These are phyloP conservation scores for Phaseolus coccineus DNA, from an alignment of 331 rosid genomes.

Conservation along the genomic window DNA sequence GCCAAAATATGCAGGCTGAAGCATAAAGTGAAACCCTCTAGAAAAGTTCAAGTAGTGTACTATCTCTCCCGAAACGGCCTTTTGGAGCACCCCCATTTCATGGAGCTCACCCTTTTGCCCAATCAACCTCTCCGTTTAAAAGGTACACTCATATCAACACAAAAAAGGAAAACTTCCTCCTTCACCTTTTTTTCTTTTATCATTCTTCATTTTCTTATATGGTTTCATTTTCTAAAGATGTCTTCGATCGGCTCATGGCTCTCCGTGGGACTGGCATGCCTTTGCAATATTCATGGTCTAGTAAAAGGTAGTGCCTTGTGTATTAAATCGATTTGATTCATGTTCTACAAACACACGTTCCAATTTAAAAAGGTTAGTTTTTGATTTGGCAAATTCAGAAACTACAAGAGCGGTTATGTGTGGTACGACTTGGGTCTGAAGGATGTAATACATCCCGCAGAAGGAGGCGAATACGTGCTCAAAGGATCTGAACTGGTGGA, in stretches of 20 bases:
- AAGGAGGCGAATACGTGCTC: slow-evolving; percentile 85
- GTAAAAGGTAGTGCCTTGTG: slow-evolving; percentile 59
- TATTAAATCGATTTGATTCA: not conserved
- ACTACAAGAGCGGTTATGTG: slow-evolving; percentile 83
- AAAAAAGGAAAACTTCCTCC: no score
- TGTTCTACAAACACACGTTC: not conserved
- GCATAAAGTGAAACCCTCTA: slow-evolving; percentile 50
- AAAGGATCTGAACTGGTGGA: slow-evolving; percentile 82
- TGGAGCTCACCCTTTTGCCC: slow-evolving; percentile 69
- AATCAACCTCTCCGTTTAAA: slow-evolving; percentile 80
- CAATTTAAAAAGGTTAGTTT: not conserved
- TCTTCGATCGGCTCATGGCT: slow-evolving; percentile 69
- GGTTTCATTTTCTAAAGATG: slow-evolving; percentile 50
- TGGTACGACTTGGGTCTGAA: slow-evolving; percentile 81
- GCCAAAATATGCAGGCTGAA: slow-evolving; percentile 57
- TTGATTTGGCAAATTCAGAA: slow-evolving; percentile 47
- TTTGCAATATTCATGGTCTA: slow-evolving; percentile 85
- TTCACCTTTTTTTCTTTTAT: not conserved
- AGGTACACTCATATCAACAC: slow-evolving; percentile 46
- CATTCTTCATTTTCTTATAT: not conserved
- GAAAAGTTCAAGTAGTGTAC: slow-evolving; percentile 81
- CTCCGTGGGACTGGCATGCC: slow-evolving; percentile 93
- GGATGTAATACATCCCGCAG: slow-evolving; percentile 74
- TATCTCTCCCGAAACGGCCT: slow-evolving; percentile 85
- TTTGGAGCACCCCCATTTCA: slow-evolving; percentile 88